phyloP scores from a whole-genome alignment of 805 yeast species.

The Hanseniaspora lindneri region DNA sequence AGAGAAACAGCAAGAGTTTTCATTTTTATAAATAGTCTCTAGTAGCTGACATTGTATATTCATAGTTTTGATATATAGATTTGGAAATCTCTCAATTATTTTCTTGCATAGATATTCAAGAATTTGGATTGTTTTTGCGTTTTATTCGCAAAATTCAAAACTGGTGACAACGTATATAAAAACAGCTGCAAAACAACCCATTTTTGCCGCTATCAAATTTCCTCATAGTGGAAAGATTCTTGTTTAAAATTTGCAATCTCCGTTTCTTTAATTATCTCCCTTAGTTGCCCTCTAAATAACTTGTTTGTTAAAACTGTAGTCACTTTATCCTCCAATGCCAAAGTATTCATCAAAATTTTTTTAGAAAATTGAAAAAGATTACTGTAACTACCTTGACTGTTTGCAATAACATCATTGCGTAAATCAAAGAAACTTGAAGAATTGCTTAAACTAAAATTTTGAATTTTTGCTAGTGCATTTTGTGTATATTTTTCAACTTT shows the following conservation, averaged over 20 bases:
- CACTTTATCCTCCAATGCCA: slow-evolving; percentile 3
- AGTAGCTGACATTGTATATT: background rate
- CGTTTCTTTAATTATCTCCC: background rate
- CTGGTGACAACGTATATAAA: too few species aligned
- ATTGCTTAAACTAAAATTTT: background rate
- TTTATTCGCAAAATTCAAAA: too few species aligned
- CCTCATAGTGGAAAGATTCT: slow-evolving; percentile 2
- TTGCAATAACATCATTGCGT: background rate
- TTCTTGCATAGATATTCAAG: too few species aligned
- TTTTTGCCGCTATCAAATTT: background rate
- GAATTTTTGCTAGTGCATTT: slow-evolving; percentile 1
- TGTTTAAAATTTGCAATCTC: background rate
- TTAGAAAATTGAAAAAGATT: background rate
- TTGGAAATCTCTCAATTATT: too few species aligned
- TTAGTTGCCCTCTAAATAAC: background rate
- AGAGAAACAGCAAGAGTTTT: slow-evolving; percentile 5
- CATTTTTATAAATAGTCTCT: background rate
- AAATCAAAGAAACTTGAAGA: background rate
- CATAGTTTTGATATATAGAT: background rate
- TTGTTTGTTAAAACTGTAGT: background rate
- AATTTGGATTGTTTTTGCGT: too few species aligned
- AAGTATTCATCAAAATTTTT: background rate
- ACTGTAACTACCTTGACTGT: background rate
- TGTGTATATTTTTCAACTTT: slow-evolving; percentile 4
- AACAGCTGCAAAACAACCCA: too few species aligned